Percentiles rank a stretch among this genome's conserved stretches.
These are phyloP conservation scores for Ensete ventricosum DNA, from an alignment of 176 grass and related monocot species.

Conservation along the genomic window DNA sequence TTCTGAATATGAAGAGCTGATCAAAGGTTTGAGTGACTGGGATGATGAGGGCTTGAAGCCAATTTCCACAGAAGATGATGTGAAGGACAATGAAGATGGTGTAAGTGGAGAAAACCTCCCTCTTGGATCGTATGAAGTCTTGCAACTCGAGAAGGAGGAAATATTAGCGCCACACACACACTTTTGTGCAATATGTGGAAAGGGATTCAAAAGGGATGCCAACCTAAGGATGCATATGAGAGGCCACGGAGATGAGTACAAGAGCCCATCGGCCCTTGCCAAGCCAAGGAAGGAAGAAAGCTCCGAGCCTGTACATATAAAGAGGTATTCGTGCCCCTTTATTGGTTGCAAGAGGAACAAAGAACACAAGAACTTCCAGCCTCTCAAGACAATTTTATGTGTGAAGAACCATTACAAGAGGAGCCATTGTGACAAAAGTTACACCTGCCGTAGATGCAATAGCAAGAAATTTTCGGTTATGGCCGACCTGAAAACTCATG, in stretches of 20 bases:
- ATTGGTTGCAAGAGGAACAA: slow-evolving; percentile 68
- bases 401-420: slow-evolving; percentile 90
- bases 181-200: slow-evolving; percentile 65
- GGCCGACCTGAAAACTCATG: slow-evolving; percentile 67
- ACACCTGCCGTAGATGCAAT: slow-evolving; percentile 55
- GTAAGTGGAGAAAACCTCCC: slow-evolving; percentile 38
- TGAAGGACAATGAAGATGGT: slow-evolving; percentile 33
- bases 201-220: slow-evolving; percentile 74
- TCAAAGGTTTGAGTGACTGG: slow-evolving; percentile 35
- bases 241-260: slow-evolving; percentile 72
- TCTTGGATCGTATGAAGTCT: slow-evolving; percentile 38
- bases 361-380: slow-evolving; percentile 63
- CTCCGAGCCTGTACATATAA: slow-evolving; percentile 24
- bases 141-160: slow-evolving; percentile 75
- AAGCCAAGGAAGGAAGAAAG: slow-evolving; percentile 44
- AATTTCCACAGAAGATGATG: slow-evolving; percentile 29
- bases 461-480: slow-evolving; percentile 68
- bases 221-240: slow-evolving; percentile 90
- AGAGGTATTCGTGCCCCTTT: slow-evolving; percentile 68
- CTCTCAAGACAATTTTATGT: slow-evolving; percentile 68
- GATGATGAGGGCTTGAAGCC: slow-evolving; percentile 14
- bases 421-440: slow-evolving; percentile 63
- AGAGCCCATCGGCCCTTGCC: slow-evolving; percentile 53
- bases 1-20: slow-evolving; percentile 41
- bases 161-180: slow-evolving; percentile 72